Conservation (phyloP, 192 early-diverging fungal species). For the Linnemannia hyalina region DNA sequence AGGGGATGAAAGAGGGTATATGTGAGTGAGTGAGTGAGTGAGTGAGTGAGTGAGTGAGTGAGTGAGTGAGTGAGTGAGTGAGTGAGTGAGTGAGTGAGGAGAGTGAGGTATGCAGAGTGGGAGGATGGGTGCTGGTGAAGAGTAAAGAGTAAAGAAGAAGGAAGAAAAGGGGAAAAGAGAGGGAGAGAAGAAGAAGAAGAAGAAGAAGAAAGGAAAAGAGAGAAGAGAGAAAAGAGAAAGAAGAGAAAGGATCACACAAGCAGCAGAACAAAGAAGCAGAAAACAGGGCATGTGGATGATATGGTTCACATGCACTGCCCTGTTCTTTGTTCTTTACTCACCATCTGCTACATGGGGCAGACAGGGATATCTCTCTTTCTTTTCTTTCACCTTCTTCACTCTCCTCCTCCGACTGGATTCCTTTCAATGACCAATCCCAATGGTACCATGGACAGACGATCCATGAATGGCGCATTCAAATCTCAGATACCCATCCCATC, state of each 20-base stretch:
- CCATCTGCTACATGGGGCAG: background rate
- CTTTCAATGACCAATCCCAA: background rate
- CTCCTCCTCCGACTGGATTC: background rate
- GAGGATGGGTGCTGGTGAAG: background rate
- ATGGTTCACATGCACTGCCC: background rate
- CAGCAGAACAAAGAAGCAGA: background rate
- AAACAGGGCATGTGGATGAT: background rate
- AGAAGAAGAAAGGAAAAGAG: background rate
- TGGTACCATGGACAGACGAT: background rate
- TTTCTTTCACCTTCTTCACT: background rate
- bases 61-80: background rate
- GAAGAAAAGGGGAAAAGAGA: background rate
- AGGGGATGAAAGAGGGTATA: conserved; percentile 6
- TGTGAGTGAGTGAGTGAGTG: background rate
- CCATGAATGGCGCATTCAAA: background rate
- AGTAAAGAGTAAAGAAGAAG: background rate
- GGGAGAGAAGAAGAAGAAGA: background rate
- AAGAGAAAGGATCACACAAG: background rate
- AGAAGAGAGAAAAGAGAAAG: background rate
- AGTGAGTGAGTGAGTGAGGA: background rate
- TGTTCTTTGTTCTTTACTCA: background rate
- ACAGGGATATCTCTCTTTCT: background rate
- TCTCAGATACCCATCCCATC: background rate
- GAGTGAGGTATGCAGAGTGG: background rate
- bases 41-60: conserved; percentile 4